These are phyloP conservation scores for Carpinus viminea DNA, from an alignment of 306 rosid species.

Conservation along the genomic window DNA sequence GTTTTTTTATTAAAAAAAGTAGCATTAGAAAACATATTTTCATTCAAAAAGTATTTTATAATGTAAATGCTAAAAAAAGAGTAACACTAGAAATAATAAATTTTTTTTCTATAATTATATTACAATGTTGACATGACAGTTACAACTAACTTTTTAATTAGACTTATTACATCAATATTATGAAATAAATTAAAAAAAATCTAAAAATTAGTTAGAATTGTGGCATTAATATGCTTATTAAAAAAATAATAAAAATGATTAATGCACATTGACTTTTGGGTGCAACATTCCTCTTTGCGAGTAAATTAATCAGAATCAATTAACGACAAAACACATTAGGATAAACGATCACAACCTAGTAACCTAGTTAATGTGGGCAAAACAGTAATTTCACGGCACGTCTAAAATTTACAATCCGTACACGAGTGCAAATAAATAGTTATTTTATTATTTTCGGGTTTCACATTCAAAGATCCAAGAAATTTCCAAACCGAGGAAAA, in stretches of 20 bases:
- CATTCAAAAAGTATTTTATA: too few relatives aligned
- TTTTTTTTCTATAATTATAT: too few relatives aligned
- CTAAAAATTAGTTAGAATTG: too few relatives aligned
- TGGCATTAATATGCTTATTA: neutral
- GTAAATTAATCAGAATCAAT: neutral
- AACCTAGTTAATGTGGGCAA: slow-evolving; percentile 31
- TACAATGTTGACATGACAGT: too few relatives aligned
- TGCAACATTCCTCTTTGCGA: neutral
- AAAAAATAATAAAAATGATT: neutral
- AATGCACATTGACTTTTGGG: neutral
- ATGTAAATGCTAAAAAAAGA: too few relatives aligned
- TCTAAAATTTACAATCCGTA: slow-evolving; percentile 49
- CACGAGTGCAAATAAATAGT: slow-evolving; percentile 62
- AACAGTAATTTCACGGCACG: slow-evolving; percentile 23
- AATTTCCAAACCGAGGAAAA: slow-evolving; percentile 33
- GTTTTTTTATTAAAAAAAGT: too few relatives aligned
- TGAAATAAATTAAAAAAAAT: too few relatives aligned
- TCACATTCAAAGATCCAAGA: slow-evolving; percentile 65
- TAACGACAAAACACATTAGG: neutral
- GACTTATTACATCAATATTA: too few relatives aligned
- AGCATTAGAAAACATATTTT: too few relatives aligned
- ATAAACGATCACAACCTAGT: neutral
- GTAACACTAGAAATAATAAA: too few relatives aligned
- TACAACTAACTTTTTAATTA: too few relatives aligned
- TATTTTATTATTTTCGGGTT: slow-evolving; percentile 24